Percentiles rank a stretch among this genome's conserved stretches.
These are phyloP conservation scores for Eurotiales sp. DNA, from an alignment of 2,329 filamentous ascomycete genomes.

Conservation along the genomic window DNA sequence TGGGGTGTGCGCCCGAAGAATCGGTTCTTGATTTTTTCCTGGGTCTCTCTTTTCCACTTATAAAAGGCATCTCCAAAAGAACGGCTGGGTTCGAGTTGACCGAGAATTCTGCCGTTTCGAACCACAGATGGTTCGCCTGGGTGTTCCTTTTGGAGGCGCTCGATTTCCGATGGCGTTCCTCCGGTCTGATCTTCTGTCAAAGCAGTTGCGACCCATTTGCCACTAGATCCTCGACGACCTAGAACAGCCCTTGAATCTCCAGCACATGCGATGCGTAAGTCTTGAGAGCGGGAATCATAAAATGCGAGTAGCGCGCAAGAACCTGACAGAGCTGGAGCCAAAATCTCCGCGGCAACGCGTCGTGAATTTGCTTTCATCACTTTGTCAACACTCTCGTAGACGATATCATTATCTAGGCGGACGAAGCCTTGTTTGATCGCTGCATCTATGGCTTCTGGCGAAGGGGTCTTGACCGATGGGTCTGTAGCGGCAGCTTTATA, in stretches of 20 bases:
- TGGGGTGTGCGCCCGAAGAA: constrained; percentile 85
- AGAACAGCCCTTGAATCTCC: constrained; percentile 95
- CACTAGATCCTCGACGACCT: constrained; percentile 69
- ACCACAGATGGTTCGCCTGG: constrained; percentile 86
- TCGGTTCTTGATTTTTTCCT: constrained; percentile 72
- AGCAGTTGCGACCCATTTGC: constrained; percentile 89
- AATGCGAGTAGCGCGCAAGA: constrained; percentile 95
- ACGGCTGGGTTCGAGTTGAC: constrained; percentile 84
- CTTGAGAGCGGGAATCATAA: constrained; percentile 83
- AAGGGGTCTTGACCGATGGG: constrained; percentile 59
- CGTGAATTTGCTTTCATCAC: constrained; percentile 87
- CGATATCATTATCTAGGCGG: constrained; percentile 87
- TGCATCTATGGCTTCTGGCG: constrained; percentile 74
- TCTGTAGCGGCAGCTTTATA: constrained; percentile 70
- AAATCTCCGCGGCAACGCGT: constrained; percentile 81
- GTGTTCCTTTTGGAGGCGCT: constrained; percentile 78
- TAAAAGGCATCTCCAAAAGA: constrained; percentile 96
- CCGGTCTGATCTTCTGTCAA: constrained; percentile 94
- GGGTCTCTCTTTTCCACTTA: constrained; percentile 88
- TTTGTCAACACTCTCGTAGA: constrained; percentile 86
- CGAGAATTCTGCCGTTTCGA: constrained; percentile 82
- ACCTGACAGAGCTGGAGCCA: constrained; percentile 91
- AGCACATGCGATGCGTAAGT: constrained; percentile 89
- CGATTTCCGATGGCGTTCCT: constrained; percentile 76
- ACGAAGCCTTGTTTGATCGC: constrained; percentile 93